Evolutionary conservation across 805 yeast species (phyloP).

Genomic region (Geotrichum ghanense): DNA sequence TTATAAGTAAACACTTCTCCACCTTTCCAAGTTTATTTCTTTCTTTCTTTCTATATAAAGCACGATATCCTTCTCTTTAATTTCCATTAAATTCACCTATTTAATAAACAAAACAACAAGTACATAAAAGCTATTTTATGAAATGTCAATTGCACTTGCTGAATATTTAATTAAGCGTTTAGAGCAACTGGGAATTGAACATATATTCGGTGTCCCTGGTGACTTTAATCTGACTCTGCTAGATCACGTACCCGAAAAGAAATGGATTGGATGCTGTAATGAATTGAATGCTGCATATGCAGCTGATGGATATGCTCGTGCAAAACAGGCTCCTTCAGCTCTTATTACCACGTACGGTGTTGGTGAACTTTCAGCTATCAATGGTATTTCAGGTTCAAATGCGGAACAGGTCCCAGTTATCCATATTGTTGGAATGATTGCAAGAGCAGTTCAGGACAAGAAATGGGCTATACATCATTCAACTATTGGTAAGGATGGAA

Average conservation of each 20-base stretch:
- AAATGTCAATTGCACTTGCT: constrained; percentile 14
- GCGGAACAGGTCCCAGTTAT: constrained; percentile 72
- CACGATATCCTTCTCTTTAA: constrained; percentile 15
- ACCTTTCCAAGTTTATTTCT: neutral
- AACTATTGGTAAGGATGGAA: constrained; percentile 22
- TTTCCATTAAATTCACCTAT: constrained; percentile 15
- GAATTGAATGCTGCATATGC: constrained; percentile 85
- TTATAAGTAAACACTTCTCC: neutral
- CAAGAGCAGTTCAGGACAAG: constrained; percentile 28
- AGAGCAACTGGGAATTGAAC: constrained; percentile 24
- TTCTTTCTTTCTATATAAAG: constrained; percentile 10
- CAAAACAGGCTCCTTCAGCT: constrained; percentile 52
- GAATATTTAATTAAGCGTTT: constrained; percentile 25
- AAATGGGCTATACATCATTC: constrained; percentile 29
- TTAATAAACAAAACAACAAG: constrained; percentile 9
- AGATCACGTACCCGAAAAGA: constrained; percentile 34
- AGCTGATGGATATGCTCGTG: constrained; percentile 80
- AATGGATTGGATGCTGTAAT: constrained; percentile 79
- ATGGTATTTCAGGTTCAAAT: constrained; percentile 73
- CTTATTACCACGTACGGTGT: constrained; percentile 74
- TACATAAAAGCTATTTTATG: constrained; percentile 10
- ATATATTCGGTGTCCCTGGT: constrained; percentile 34
- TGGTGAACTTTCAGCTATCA: constrained; percentile 77
- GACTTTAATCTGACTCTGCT: constrained; percentile 33
- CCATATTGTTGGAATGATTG: constrained; percentile 76